Base-by-base conservation (phyloP, 805 yeast species). In the Saccharomycopsis schoenii region DNA sequence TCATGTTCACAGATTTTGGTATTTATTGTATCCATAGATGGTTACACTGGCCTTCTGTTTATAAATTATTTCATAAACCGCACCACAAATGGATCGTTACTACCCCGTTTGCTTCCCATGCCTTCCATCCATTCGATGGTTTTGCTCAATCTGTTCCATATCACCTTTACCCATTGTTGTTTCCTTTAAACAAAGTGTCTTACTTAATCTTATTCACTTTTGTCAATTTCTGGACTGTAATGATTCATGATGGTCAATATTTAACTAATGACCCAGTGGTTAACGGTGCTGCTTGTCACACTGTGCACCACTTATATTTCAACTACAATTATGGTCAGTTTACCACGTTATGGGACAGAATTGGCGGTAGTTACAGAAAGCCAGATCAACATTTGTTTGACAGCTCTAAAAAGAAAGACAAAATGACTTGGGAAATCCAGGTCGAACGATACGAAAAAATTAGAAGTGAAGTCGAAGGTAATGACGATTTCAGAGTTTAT, bases 61-160 rank as follows among this genome's bases (percentile, higher is more conserved):
- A 94, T 82, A 92, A 87, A 77, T 73, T 69, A 29, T 77, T 94
- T 64, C 99, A 94, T 78, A 94, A 94, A 77, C 97, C 97, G 12
- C 99, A 94, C 74, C 99, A 94, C 81, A 94, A 94, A 76, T 94
- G 99, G 99, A 84, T 94, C 67, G 97, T 94, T 50, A 93, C 98
- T 64, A 93, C 99, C 10, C 99, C 99, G 54, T 94, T 87, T 76
- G 99, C 99, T 0, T 89, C 97, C 9, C 97, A 92, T 71, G 97
- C 98, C 29, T 94, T 94, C 90, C 97, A 94, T 74, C 98, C 99
- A 14, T 88, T 94, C 59, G 99, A 94, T 69, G 99, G 99, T 47
- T 94, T 88, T 77, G 77, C 83, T 62, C 99, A 94, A 78, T 87
- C 96, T 42, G 71, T 94, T 66, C 97, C 99, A 14, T 94, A 94